Conservation (phyloP, 2,329 filamentous ascomycete species). For the Westerdykella ornata region DNA sequence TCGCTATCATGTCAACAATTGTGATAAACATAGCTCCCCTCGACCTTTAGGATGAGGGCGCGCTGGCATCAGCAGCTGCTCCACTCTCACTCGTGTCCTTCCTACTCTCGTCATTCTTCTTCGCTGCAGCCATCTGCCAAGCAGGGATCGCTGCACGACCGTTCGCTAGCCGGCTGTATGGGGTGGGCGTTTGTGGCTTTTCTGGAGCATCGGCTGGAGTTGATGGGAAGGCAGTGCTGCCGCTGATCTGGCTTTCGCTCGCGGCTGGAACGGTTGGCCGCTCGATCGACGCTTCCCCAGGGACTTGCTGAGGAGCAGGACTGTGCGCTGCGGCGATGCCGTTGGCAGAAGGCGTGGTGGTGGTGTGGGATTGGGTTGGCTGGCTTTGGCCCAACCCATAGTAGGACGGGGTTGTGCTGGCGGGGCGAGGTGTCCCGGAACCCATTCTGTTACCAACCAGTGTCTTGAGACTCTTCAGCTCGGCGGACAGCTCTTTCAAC, state of each 20-base stretch:
- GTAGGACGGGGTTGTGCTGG: constrained; percentile 18
- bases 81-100: constrained; percentile 39
- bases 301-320: constrained; percentile 10
- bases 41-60: constrained; percentile 11
- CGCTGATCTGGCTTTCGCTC: constrained; percentile 18
- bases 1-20: too few relatives aligned
- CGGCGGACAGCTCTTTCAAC: constrained; percentile 75
- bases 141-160: constrained; percentile 45
- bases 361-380: constrained; percentile 1
- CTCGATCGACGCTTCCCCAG: constrained; percentile 15
- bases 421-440: constrained; percentile 23
- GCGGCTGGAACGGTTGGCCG: constrained; percentile 14
- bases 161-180: constrained; percentile 28
- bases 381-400: constrained; percentile 19
- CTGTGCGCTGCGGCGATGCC: constrained; percentile 18
- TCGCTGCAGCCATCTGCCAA: constrained; percentile 49
- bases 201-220: constrained; percentile 21
- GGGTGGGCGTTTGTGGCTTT: constrained; percentile 21
- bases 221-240: constrained; percentile 12
- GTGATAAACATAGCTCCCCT: background rate
- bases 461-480: constrained; percentile 88
- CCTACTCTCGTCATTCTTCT: constrained; percentile 41
- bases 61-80: constrained; percentile 27
- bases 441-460: constrained; percentile 62
- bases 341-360: constrained; percentile 22